Conservation (phyloP, 305 asterid genomes). For the Fraxinus baroniana region DNA sequence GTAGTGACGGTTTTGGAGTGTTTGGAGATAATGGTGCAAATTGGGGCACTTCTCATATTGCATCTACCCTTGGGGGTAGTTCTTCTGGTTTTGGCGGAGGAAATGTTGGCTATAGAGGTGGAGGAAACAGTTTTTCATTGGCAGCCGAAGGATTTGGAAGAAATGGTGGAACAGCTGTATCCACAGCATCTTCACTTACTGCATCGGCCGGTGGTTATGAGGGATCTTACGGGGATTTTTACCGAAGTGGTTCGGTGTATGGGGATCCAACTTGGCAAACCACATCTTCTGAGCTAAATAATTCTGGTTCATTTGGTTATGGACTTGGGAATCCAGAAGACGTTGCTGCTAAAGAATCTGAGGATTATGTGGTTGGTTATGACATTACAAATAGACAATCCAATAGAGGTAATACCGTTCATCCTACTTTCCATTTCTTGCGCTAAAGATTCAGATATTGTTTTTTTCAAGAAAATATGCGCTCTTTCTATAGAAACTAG, state of each 20-base stretch:
- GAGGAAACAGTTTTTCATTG: slow-evolving; percentile 48
- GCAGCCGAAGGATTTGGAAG: slow-evolving; percentile 67
- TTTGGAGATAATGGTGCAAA: slow-evolving; percentile 61
- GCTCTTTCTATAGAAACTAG: not conserved
- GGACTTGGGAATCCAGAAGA: slow-evolving; percentile 63
- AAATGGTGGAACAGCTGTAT: slow-evolving; percentile 45
- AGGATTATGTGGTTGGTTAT: slow-evolving; percentile 65
- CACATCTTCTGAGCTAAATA: slow-evolving; percentile 54
- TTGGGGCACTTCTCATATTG: slow-evolving; percentile 61
- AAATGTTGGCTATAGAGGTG: slow-evolving; percentile 61
- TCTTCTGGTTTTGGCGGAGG: slow-evolving; percentile 52
- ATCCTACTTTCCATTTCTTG: not conserved
- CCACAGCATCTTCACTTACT: slow-evolving; percentile 48
- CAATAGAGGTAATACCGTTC: slow-evolving; percentile 60
- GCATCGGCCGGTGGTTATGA: slow-evolving; percentile 56
- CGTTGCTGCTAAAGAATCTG: slow-evolving; percentile 57
- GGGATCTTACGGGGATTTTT: slow-evolving; percentile 61
- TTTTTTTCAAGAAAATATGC: not conserved
- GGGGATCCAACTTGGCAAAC: slow-evolving; percentile 78
- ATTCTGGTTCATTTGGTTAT: slow-evolving; percentile 63
- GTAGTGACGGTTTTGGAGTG: slow-evolving; percentile 61
- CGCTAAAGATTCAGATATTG: not conserved
- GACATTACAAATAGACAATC: slow-evolving; percentile 70
- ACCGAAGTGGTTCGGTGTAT: slow-evolving; percentile 62
- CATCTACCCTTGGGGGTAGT: slow-evolving; percentile 48